Evolutionary conservation across 1,284 basidiomycete species (phyloP), one percentile per base, ranked within the genome.

Genomic region (Athelia psychrophila): DNA sequence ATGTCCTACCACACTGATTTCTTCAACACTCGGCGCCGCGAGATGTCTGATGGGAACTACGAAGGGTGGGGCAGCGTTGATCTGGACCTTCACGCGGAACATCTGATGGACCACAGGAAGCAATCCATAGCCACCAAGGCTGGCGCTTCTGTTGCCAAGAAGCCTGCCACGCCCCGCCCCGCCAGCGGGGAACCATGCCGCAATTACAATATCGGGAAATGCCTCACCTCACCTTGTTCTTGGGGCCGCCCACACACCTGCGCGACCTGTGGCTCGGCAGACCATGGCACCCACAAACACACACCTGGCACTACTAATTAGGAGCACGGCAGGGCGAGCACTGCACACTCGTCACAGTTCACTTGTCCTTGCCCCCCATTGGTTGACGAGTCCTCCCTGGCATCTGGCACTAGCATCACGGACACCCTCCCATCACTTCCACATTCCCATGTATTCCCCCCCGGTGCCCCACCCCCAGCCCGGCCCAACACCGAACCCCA

Each of bases 401-500:
- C 25, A 40, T 23, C 24, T 32, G 44, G 13, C 24, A 22, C 3
- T 25, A 20, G 3, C 25, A 47, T n/a, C n/a, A 20, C 27, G 12
- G 32, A 44, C 50, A 12, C 12, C 20, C 23, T 23, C 27, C 9
- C 25, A 22, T 16, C 22, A 25, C 24, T 18, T 33, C 42, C 50
- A 25, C 40, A 23, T 44, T 47, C 23, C 18, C 27, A 33, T 2
- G 1, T 49, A 18, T 54, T 57, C 53, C 54, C 60, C 18, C 52
- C 56, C n/a, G 19, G 51, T 19, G 44, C 54, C 13, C 20, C 53
- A 24, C 63, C 60, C 12, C 58, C 61, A 5, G 27, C 51, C 30
- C 59, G 56, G 20, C 65, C 67, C 23, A 68, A 68, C 47, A 55
- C 63, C 2, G 53, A 62, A 38, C 64, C 60, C 5, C 58, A 59